Conservation (phyloP, 2,329 filamentous ascomycete species). For the Lasiodiplodia citricola region DNA sequence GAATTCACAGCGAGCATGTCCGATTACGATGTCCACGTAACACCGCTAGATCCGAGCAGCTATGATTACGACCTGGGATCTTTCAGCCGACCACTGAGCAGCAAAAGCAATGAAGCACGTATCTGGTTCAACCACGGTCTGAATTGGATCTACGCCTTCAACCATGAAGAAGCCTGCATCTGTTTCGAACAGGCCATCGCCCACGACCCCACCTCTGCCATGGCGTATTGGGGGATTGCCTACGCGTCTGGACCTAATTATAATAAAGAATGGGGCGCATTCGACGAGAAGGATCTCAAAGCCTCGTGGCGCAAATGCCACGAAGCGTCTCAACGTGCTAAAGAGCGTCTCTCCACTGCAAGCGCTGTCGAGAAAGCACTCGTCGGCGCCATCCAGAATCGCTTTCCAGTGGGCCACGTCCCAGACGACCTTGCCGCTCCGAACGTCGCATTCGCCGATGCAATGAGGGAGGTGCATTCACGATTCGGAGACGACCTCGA, state of each 20-base stretch:
- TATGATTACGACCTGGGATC: constrained; percentile 62
- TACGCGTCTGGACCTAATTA: constrained; percentile 77
- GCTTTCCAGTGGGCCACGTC: constrained; percentile 60
- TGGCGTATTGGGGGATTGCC: constrained; percentile 73
- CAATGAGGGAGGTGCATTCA: constrained; percentile 63
- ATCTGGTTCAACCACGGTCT: constrained; percentile 74
- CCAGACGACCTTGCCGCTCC: constrained; percentile 58
- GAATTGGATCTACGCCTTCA: constrained; percentile 76
- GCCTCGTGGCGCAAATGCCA: constrained; percentile 57
- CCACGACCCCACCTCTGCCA: constrained; percentile 60
- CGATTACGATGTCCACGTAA: no score
- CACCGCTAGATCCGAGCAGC: no score
- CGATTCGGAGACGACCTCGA: constrained; percentile 64
- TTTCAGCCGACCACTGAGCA: constrained; percentile 61
- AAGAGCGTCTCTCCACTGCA: constrained; percentile 42
- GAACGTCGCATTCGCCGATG: constrained; percentile 66
- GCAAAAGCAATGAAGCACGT: constrained; percentile 58
- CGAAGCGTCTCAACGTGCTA: constrained; percentile 53
- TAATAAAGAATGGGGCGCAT: constrained; percentile 78
- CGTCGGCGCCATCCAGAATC: constrained; percentile 64
- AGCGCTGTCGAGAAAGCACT: constrained; percentile 66
- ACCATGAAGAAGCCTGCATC: constrained; percentile 71
- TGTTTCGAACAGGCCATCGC: constrained; percentile 68
- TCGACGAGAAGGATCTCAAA: constrained; percentile 66
- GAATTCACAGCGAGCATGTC: no score